Base-by-base conservation (phyloP, 495 filamentous ascomycete species). In the Astrocystis sublimbata region DNA sequence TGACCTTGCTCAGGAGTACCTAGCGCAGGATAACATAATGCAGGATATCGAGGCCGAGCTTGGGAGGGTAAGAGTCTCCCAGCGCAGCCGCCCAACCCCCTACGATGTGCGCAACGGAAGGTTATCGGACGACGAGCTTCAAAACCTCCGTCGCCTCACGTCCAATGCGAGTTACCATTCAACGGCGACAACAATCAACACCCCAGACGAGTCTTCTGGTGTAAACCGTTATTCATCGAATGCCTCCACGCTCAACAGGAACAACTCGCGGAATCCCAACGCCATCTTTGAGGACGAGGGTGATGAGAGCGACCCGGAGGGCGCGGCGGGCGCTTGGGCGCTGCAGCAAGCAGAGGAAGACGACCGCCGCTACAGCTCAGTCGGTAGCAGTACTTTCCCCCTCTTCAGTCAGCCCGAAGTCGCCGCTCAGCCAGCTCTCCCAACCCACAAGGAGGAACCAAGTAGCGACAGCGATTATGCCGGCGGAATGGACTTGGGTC, bases 251-350 rank as follows among this genome's bases (percentile, higher is more conserved):
- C 47, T 80, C 31, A 78, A 76, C 54, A 72, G 72, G 30, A 79
- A 79, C 49, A 68, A 73, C 57, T 71, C 69, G 12, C 68, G 63
- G 24, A 71, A 69, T 49, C 62, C 65, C 8, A 63, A 68, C 31
- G 45, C 75, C 1, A 69, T 71, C 5, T 72, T 73, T 41, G 66
- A 72, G 61, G 73, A 76, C 17, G 75, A 75, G 6, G 75, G 75
- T 28, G 80, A 94, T 62, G 90, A 91, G 28, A 97, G 92, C 67
- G 94, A 99, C 64, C 86, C 92, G 0, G 94, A 99, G 73, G 93
- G 91, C 26, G 89, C 89, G 21, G 91, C 90, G 26, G 94, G 94
- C 1, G 76, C 96, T 17, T 85, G 88, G 64, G 92, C 92, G 68
- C 83, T 98, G 82, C 87, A 85, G 35, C 84, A 91, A 74, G 91